Base-by-base conservation (phyloP, 2,329 filamentous ascomycete genomes). In the Huntiella abstrusa region DNA sequence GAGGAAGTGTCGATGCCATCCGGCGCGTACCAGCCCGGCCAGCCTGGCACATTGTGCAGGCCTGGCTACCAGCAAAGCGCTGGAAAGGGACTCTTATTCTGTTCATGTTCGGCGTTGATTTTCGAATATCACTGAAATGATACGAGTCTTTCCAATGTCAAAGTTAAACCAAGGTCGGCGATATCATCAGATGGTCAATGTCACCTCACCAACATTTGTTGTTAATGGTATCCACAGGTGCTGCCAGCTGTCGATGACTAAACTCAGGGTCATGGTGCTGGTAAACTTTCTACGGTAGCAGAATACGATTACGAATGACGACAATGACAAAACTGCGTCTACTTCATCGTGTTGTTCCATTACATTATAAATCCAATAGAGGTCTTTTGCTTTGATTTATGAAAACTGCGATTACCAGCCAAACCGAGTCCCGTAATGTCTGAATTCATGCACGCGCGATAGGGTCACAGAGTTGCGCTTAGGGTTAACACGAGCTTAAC, bases 31-130 rank as follows among this genome's bases (percentile, higher is more conserved):
- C 40, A 5, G 36, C 33, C 16, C 47, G 51, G 41, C 49, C 36
- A 11, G 36, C 49, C 33, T 48, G 47, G 33, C 47, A 49, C 37
- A 47, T 46, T 17, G 43, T 35, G 45, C 51, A 49, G 32, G 45
- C 19, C 35, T 48, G 37, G 16, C 45, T 42, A 22, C 12, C 32
- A 10, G 48, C 45, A 13, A 43, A 33, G 5, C 51, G 49, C 47
- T 45, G 46, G 13, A 47, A 33, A 37, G 46, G 45, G 22, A 11
- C 45, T 22, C 49, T 47, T 12, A 46, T 28, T 37, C 44, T 39
- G 41, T 47, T 50, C 51, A 52, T 52, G 11, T 35, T 48, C 11
- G 15, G 13, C 4, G 12, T 17, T 4, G 12, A 10, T 35, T 33
- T 43, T 38, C 17, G 13, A 16, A 12, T 33, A 10, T 12, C 33